Base-by-base conservation (phyloP, 2,329 filamentous ascomycete species). In the Colletotrichum eleusines region DNA sequence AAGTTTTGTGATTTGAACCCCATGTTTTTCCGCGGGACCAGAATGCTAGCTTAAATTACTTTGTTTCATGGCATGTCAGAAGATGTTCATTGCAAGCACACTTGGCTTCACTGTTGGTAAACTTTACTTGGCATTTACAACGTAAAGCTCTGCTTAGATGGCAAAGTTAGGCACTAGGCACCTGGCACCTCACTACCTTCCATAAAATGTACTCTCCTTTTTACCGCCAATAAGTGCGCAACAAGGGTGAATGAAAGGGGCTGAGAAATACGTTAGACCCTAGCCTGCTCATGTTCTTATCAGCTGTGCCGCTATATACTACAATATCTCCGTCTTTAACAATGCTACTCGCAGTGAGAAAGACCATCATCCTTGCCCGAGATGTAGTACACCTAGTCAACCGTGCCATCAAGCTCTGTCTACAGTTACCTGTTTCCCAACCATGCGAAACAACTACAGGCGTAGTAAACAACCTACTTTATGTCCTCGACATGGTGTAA, bases 401-500 rank as follows among this genome's bases (percentile, higher is more conserved):
- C 77, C 1, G 77, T 80, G 0, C 77, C 72, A 64, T 83, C 81
- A 38, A 78, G 75, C 74, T 85, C 83, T 0, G 78, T 79, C 70
- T 81, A 79, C 26, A 81, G 84, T 72, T 80, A 80, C 3, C 84
- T 83, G 74, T 83, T 84, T 2, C 82, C 82, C 33, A 84, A 63
- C 77, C 79, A 84, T 0, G 77, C 72, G 63, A 84, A 81, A 4
- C 78, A 66, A 73, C 83, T 84, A 16, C 78, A 79, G 3, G 74
- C 73, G 59, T 81, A 80, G 51, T 69, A 79, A 31, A 85, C 75
- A 1, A 83, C 75, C 55, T 86, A 81, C 66, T 78, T 78, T 54
- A 87, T 73, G 8, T 81, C 81, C 73, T 87, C 83, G 55, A 87
- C 82, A 72, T 84, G 86, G 75, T 87, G 84, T n/a, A 87, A 76